A percentile compares a stretch with the other conserved stretches of the same genome.
Evolutionary conservation across 2,329 filamentous ascomycete species (phyloP).

Genomic region (Talaromyces sp.): DNA sequence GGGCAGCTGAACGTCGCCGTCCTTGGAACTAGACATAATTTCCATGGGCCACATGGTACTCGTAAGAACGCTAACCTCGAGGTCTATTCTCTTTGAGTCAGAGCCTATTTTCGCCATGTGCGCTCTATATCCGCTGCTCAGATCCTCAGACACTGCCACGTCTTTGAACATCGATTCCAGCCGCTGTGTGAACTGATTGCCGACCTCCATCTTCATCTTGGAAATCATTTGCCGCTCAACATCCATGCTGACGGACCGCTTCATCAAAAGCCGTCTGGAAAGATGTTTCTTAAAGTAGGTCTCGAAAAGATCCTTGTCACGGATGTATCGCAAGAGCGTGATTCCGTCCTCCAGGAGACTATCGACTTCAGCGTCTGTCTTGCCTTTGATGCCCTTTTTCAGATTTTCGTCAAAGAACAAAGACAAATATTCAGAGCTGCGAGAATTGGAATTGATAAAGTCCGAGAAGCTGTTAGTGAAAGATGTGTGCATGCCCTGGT

Average conservation of each 20-base stretch:
- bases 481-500: constrained; percentile 72
- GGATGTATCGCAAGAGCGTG: constrained; percentile 76
- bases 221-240: constrained; percentile 93
- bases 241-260: constrained; percentile 83
- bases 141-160: constrained; percentile 78
- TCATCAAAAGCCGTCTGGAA: constrained; percentile 77
- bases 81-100: constrained; percentile 62
- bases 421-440: constrained; percentile 87
- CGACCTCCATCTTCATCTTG: constrained; percentile 94
- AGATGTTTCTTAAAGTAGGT: constrained; percentile 98
- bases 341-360: constrained; percentile 82
- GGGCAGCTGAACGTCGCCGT: constrained; percentile 37
- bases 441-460: constrained; percentile 85
- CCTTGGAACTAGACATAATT: constrained; percentile 61
- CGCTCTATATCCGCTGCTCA: constrained; percentile 69
- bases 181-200: constrained; percentile 87
- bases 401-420: constrained; percentile 96
- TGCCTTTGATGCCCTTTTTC: constrained; percentile 87
- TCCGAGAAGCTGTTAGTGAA: constrained; percentile 83
- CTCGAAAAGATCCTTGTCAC: constrained; percentile 92
- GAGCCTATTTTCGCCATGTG: constrained; percentile 58
- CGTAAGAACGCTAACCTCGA: constrained; percentile 79
- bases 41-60: constrained; percentile 95
- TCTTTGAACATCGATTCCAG: constrained; percentile 98
- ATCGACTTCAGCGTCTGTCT: constrained; percentile 84